A percentile compares a stretch with the other conserved stretches of the same genome.
Conservation (phyloP, 2,329 filamentous ascomycete genomes). For the Aspergillus eucalypticola region DNA sequence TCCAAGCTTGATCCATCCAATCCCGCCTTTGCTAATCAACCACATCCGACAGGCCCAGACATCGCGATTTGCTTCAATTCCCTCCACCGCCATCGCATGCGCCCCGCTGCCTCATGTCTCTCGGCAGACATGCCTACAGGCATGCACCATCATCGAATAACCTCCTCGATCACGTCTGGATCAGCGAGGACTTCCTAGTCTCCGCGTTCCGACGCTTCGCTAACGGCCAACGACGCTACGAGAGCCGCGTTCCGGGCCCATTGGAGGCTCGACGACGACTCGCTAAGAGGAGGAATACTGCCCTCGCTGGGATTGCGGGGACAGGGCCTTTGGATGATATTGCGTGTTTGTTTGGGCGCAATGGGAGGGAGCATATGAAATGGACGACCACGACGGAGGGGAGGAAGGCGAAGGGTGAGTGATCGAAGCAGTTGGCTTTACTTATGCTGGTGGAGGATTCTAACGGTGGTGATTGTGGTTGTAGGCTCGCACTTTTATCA, state of each 20-base stretch:
- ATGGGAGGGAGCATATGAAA: constrained; percentile 42
- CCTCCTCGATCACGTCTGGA: constrained; percentile 44
- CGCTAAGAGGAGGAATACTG: constrained; percentile 58
- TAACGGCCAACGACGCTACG: constrained; percentile 54
- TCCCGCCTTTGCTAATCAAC: constrained; percentile 9
- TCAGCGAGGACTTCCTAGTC: constrained; percentile 48
- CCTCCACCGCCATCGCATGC: constrained; percentile 19
- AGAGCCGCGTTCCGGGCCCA: constrained; percentile 63
- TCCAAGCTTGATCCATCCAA: not conserved
- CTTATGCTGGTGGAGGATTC: not conserved
- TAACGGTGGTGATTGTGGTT: not conserved
- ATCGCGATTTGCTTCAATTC: constrained; percentile 19
- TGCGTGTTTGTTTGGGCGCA: constrained; percentile 43
- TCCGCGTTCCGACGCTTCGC: constrained; percentile 52
- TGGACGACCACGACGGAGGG: constrained; percentile 30
- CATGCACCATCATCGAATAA: constrained; percentile 34
- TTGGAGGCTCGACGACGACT: constrained; percentile 61
- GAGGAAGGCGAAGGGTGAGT: constrained; percentile 29
- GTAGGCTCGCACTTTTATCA: constrained; percentile 25
- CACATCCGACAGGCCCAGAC: constrained; percentile 9
- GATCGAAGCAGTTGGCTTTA: not conserved
- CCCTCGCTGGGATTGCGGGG: constrained; percentile 41
- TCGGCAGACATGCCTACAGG: constrained; percentile 45
- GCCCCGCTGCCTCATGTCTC: constrained; percentile 39
- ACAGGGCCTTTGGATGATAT: constrained; percentile 38